A percentile compares a stretch with the other conserved stretches of the same genome.
Conservation (phyloP, 805 yeast species). For the Lachancea cidri region DNA sequence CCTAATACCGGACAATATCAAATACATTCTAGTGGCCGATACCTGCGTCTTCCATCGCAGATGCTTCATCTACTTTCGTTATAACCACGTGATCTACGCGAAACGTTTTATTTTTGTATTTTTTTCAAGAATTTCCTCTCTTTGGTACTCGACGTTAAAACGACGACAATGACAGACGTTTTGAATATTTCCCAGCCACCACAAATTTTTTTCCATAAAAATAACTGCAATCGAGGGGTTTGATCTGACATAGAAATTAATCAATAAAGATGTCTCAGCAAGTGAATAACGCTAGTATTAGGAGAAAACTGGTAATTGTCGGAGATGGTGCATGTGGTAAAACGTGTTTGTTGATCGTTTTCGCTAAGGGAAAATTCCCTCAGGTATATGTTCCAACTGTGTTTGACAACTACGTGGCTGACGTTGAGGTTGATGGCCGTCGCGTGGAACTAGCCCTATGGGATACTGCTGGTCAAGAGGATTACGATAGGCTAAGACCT, state of each 20-base stretch:
- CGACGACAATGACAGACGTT: not conserved
- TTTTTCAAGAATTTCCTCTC: not conserved
- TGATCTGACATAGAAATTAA: not conserved
- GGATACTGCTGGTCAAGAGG: slow-evolving; percentile 99
- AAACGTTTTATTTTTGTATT: not conserved
- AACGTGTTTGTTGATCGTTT: slow-evolving; percentile 82
- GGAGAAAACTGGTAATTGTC: slow-evolving; percentile 78
- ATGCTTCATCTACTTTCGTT: no score
- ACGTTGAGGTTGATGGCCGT: slow-evolving; percentile 86
- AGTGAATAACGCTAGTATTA: slow-evolving; percentile 15
- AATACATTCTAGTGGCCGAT: no score
- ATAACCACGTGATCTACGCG: not conserved
- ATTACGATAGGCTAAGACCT: slow-evolving; percentile 89
- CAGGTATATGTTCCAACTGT: slow-evolving; percentile 94
- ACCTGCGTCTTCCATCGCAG: no score
- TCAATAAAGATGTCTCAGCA: slow-evolving; percentile 8
- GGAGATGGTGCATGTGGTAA: slow-evolving; percentile 98
- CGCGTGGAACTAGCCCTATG: slow-evolving; percentile 88
- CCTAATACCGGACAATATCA: not conserved
- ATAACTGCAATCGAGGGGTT: not conserved
- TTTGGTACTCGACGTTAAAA: not conserved
- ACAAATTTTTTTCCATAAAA: slow-evolving; percentile 2
- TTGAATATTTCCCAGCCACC: not conserved
- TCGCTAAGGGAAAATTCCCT: slow-evolving; percentile 85
- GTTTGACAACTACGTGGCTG: slow-evolving; percentile 95